Conservation (phyloP, 768 basidiomycete genomes). For the Tylopilus sp. region DNA sequence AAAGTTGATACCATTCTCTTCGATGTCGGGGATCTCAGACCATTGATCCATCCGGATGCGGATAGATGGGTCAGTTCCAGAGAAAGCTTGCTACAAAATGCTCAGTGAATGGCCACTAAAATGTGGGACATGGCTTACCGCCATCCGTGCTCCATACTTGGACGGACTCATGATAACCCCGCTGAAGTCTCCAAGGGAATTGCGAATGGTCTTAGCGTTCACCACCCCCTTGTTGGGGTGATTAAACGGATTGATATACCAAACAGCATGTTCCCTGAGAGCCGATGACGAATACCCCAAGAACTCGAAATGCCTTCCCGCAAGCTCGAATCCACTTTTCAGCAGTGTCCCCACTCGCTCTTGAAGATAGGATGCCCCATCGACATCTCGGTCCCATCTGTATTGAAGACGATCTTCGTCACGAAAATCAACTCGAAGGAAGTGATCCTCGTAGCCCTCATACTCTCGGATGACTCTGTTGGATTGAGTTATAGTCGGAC, state of each 20-base stretch:
- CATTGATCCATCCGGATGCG: constrained; percentile 54
- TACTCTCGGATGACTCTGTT: constrained; percentile 79
- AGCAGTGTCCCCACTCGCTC: constrained; percentile 57
- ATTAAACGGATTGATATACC: constrained; percentile 70
- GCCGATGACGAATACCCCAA: constrained; percentile 81
- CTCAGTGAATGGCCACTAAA: constrained; percentile 4
- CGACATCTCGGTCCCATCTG: constrained; percentile 66
- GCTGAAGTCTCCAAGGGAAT: constrained; percentile 65
- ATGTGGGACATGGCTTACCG: constrained; percentile 26
- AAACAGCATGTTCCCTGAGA: constrained; percentile 75
- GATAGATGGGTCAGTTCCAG: constrained; percentile 75
- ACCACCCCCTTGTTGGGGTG: constrained; percentile 43
- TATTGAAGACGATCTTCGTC: constrained; percentile 80
- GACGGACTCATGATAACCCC: constrained; percentile 60
- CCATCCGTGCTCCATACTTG: constrained; percentile 78
- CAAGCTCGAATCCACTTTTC: constrained; percentile 65
- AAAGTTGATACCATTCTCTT: constrained; percentile 41
- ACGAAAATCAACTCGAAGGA: constrained; percentile 80
- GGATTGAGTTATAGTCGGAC: constrained; percentile 70
- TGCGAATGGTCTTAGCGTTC: constrained; percentile 56
- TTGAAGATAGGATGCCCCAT: constrained; percentile 52
- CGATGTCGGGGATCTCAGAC: constrained; percentile 59
- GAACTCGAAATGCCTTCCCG: constrained; percentile 72
- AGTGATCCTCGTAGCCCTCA: constrained; percentile 55
- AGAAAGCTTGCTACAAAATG: constrained; percentile 60